Evolutionary conservation across 495 filamentous ascomycete genomes (phyloP).

Genomic region (Penicillium macrosclerotiorum): DNA sequence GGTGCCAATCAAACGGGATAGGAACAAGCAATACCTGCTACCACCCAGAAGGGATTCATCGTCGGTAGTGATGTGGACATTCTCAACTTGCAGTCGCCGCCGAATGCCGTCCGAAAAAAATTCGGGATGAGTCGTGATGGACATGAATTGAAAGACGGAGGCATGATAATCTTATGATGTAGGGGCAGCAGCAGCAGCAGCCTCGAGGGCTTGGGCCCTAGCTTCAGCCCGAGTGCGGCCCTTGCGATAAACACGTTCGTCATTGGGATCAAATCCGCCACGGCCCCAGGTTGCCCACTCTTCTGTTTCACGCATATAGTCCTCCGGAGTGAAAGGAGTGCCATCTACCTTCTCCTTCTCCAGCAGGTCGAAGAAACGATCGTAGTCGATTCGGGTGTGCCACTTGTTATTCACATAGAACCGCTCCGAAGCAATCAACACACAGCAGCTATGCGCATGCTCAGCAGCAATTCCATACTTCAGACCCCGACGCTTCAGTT

Average conservation of each 20-base stretch:
- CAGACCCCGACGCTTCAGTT: conserved; percentile 64
- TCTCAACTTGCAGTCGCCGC: too few species aligned
- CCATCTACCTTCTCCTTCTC: conserved; percentile 60
- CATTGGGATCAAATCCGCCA: conserved; percentile 89
- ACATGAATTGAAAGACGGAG: too few species aligned
- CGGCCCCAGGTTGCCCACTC: conserved; percentile 95
- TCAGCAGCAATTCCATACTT: conserved; percentile 90
- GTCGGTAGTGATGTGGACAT: too few species aligned
- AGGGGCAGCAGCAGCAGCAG: too few species aligned
- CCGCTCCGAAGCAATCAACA: conserved; percentile 73
- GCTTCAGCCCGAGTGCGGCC: conserved; percentile 47
- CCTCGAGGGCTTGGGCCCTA: conserved; percentile 2
- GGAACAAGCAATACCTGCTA: too few species aligned
- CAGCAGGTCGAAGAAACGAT: conserved; percentile 80
- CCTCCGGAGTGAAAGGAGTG: conserved; percentile 73
- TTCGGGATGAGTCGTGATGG: too few species aligned
- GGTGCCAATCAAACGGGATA: too few species aligned
- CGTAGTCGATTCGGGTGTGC: conserved; percentile 90
- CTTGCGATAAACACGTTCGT: conserved; percentile 80
- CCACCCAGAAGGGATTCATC: too few species aligned
- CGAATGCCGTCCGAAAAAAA: too few species aligned
- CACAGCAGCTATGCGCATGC: conserved; percentile 91
- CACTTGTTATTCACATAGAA: conserved; percentile 75
- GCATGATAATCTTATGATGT: too few species aligned
- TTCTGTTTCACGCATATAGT: conserved; percentile 84